Evolutionary conservation across 345 rosid species (phyloP).

Genomic region (Populus nigra): DNA sequence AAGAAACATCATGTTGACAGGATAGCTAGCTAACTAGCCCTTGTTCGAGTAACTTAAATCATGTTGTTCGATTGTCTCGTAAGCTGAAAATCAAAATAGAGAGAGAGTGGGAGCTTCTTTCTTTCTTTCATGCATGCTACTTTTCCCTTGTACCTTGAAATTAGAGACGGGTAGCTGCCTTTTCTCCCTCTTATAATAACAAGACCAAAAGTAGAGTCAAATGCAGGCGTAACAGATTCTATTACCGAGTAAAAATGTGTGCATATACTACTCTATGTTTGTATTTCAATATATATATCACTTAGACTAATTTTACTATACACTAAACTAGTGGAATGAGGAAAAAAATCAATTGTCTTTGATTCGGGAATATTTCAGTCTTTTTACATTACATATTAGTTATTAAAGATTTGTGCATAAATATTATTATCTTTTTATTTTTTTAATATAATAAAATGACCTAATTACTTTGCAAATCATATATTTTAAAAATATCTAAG

Average conservation of each 20-base stretch:
- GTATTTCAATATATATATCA: no score
- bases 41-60: slow-evolving; percentile 22
- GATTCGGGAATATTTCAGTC: no score
- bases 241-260: slow-evolving; percentile 7
- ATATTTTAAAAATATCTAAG: no score
- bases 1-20: slow-evolving; percentile 27
- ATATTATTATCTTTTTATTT: no score
- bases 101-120: not conserved
- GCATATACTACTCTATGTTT: not conserved
- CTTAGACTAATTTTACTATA: no score
- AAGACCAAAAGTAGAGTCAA: slow-evolving; percentile 17
- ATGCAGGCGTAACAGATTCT: slow-evolving; percentile 16
- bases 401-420: no score
- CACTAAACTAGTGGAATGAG: no score
- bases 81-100: not conserved
- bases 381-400: no score
- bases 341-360: no score
- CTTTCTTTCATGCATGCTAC: slow-evolving; percentile 21
- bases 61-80: not conserved
- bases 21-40: not conserved
- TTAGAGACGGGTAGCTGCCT: slow-evolving; percentile 6
- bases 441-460: no score
- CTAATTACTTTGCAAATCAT: accelerated
- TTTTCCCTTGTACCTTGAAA: slow-evolving; percentile 20
- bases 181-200: not conserved